A percentile compares a stretch with the other conserved stretches of the same genome.
Evolutionary conservation across 2,329 filamentous ascomycete species (phyloP).

Genomic region (Xenosphaeropsis pyriputrescens): DNA sequence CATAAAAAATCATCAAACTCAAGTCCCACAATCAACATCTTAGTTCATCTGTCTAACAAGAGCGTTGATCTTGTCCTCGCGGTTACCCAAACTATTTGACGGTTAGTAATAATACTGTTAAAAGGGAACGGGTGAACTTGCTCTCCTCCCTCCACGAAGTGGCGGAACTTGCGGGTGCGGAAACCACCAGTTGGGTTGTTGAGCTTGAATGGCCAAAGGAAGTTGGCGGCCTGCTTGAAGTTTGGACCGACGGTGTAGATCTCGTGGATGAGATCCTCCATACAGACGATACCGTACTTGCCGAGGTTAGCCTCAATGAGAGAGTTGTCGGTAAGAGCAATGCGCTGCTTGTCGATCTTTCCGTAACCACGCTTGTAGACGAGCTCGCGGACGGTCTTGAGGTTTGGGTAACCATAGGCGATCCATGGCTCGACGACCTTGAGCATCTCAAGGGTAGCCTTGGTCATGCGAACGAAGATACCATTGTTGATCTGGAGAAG

Average conservation of each 20-base stretch:
- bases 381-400: slow-evolving; percentile 97
- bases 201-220: slow-evolving; percentile 99
- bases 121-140: no score
- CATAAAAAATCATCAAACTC: not conserved
- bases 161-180: slow-evolving; percentile 94
- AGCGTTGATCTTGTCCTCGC: slow-evolving; percentile 94
- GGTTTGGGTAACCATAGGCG: slow-evolving; percentile 98
- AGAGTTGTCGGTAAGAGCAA: slow-evolving; percentile 92
- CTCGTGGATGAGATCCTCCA: slow-evolving; percentile 99
- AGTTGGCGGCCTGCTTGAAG: slow-evolving; percentile 99
- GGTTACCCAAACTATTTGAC: slow-evolving; percentile 58
- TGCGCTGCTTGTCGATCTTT: slow-evolving; percentile 96
- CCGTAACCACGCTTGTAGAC: slow-evolving; percentile 99
- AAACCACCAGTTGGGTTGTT: slow-evolving; percentile 97
- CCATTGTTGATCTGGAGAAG: slow-evolving; percentile 99
- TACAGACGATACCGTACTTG: slow-evolving; percentile 98
- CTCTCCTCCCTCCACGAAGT: slow-evolving; percentile 97
- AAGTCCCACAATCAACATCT: not conserved
- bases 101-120: no score
- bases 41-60: slow-evolving; percentile 99
- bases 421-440: slow-evolving; percentile 98
- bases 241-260: slow-evolving; percentile 98
- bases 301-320: slow-evolving; percentile 94
- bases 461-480: slow-evolving; percentile 94
- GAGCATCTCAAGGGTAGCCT: slow-evolving; percentile 94